Percentiles rank a stretch among this genome's conserved stretches.
Conservation (phyloP, 169 alveolate genomes). For the Toxoplasma gondii region DNA sequence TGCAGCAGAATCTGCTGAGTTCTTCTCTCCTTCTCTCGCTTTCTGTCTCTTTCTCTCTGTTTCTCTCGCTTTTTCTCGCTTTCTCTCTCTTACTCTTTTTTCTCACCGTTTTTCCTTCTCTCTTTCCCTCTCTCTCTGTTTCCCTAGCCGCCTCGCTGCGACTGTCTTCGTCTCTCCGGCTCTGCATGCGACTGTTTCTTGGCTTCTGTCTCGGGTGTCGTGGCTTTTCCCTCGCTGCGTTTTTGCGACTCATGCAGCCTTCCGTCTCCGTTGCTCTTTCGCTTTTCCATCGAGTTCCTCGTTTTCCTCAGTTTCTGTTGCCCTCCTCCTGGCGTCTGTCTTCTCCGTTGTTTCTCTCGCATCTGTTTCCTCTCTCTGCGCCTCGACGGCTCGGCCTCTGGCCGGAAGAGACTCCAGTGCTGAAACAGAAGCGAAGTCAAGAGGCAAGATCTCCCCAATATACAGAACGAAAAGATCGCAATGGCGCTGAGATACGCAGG, state of each 20-base stretch:
- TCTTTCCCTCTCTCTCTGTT: neutral
- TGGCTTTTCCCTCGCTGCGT: neutral
- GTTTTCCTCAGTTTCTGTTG: neutral
- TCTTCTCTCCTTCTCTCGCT: neutral
- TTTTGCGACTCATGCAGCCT: neutral
- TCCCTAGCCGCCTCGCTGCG: neutral
- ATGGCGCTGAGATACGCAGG: too few species aligned
- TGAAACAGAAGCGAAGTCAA: neutral
- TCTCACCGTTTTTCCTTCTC: neutral
- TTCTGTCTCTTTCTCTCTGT: neutral
- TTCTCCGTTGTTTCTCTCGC: neutral
- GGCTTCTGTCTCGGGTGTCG: neutral
- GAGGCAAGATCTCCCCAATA: neutral
- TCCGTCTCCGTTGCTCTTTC: neutral
- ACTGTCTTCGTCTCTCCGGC: neutral
- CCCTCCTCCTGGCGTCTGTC: neutral
- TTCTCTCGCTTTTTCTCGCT: neutral
- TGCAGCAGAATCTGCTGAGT: too few species aligned
- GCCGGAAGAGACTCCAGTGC: neutral
- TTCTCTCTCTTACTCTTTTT: neutral
- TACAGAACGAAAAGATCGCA: neutral
- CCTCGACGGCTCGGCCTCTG: neutral
- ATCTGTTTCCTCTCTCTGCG: neutral
- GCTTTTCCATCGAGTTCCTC: neutral
- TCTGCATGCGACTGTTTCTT: neutral